These are phyloP conservation scores for Gracilaria caudata DNA, from an alignment of 23 red algal genomes.

Conservation along the genomic window DNA sequence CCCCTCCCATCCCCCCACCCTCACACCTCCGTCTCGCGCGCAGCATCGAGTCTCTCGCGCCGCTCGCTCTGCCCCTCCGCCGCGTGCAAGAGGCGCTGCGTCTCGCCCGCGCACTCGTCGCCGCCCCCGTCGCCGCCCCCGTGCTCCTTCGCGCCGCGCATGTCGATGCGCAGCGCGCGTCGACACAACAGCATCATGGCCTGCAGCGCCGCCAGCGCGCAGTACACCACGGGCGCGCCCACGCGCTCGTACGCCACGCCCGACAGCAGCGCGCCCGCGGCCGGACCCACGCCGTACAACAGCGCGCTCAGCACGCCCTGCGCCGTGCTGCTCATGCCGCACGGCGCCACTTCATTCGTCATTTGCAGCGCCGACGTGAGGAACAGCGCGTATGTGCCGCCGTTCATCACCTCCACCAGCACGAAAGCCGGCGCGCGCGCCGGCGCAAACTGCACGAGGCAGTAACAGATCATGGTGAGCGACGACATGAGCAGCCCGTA, in stretches of 20 bases:
- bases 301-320: slow-evolving; percentile 38
- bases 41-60: no score
- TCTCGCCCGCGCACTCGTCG: no score
- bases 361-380: slow-evolving; percentile 28
- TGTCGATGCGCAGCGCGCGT: no score
- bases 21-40: no score
- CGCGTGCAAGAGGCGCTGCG: no score
- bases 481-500: slow-evolving; percentile 29
- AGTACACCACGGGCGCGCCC: neutral
- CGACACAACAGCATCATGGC: no score
- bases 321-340: neutral
- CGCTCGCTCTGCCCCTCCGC: no score
- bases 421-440: neutral
- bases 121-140: no score
- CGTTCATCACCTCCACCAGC: slow-evolving; percentile 23
- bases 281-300: slow-evolving; percentile 42
- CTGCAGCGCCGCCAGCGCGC: neutral
- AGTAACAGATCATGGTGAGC: slow-evolving; percentile 20
- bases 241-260: slow-evolving; percentile 16
- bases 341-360: slow-evolving; percentile 27
- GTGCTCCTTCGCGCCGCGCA: no score
- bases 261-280: slow-evolving; percentile 23
- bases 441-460: slow-evolving; percentile 3
- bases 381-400: slow-evolving; percentile 49
- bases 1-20: no score